Evolutionary conservation across 306 rosid genomes (phyloP), one percentile per base, ranked within the genome.

Genomic region (Cyclanthera cordifolia): DNA sequence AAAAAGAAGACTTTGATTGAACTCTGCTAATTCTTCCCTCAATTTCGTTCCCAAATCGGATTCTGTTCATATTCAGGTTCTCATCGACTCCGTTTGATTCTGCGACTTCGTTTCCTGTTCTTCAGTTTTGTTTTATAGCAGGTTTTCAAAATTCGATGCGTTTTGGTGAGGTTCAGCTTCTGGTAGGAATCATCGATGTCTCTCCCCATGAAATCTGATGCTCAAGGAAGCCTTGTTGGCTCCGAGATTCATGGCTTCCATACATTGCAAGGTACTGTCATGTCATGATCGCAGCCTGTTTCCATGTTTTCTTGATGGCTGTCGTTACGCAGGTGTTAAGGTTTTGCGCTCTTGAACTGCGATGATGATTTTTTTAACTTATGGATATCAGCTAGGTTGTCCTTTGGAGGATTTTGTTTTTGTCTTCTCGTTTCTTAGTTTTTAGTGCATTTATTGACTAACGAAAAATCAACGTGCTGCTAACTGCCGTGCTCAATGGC

Each of bases 191-290:
- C 74, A 28, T 16, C 8, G 58, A 78, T 74, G 87, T 76, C 82
- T 81, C 78, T 77, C 47, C 54, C 17, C 68, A 77, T 80, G 87
- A 74, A 71, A 13, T 66, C 21, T 53, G 75, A 54, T 19, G 80
- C 78, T 67, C 56, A 78, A n/a, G 88, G 75, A 52, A 81, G 20
- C 70, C 84, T 94, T 9, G 74, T 71, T 23, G 96, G 96, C 49
- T 71, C 97, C 8, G 95, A 90, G 63, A 86, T 90, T 60, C 99
- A 90, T 86, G 99, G 99, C 70, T 94, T 94, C 77, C 96, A 81
- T 82, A 82, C 96, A 70, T 64, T 85, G 82, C 91, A 85, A 79
- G 97, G 99, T 85, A 51, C 76, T n/a, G 69, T 25, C 55, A 27
- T n/a, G 69, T 25, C 55, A 27, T 49, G 16, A 9, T 30, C 6